Conservation (phyloP, 2,329 filamentous ascomycete species). For the Hypoxylon sp. region DNA sequence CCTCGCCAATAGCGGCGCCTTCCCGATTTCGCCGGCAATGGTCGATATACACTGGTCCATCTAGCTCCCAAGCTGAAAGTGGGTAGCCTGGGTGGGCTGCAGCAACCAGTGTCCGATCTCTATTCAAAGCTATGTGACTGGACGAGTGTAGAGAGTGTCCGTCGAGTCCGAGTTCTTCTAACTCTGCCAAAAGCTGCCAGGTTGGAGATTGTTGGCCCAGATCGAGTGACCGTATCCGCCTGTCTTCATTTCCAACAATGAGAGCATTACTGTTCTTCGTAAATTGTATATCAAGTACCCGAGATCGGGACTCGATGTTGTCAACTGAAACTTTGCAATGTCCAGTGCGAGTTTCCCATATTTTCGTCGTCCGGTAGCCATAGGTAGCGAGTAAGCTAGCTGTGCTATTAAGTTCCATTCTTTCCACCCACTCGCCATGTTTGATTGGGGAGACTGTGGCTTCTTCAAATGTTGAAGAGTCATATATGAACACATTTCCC, state of each 20-base stretch:
- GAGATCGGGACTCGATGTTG: conserved; percentile 44
- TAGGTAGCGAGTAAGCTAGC: conserved; percentile 48
- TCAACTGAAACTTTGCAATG: conserved; percentile 42
- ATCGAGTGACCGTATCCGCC: conserved; percentile 38
- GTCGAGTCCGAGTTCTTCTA: conserved; percentile 46
- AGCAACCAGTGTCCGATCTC: conserved; percentile 48
- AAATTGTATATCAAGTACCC: conserved; percentile 48
- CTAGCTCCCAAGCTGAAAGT: conserved; percentile 51
- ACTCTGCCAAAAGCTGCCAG: conserved; percentile 43
- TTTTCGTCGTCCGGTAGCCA: conserved; percentile 46
- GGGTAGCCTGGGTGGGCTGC: conserved; percentile 52
- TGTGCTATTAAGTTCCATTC: conserved; percentile 44
- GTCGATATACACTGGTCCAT: conserved; percentile 46
- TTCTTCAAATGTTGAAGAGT: conserved; percentile 45
- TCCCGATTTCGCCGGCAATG: conserved; percentile 47
- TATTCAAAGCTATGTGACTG: conserved; percentile 48
- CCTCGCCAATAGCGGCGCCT: conserved; percentile 41
- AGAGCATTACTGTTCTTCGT: conserved; percentile 37
- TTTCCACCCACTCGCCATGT: conserved; percentile 44
- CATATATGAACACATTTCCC: conserved; percentile 43
- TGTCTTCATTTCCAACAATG: conserved; percentile 47
- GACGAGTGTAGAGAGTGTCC: conserved; percentile 48
- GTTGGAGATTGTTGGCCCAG: conserved; percentile 31
- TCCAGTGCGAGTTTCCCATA: conserved; percentile 49
- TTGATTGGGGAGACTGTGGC: conserved; percentile 20